Conservation (phyloP, 2,329 filamentous ascomycete species). For the Fusarium tricinctum region DNA sequence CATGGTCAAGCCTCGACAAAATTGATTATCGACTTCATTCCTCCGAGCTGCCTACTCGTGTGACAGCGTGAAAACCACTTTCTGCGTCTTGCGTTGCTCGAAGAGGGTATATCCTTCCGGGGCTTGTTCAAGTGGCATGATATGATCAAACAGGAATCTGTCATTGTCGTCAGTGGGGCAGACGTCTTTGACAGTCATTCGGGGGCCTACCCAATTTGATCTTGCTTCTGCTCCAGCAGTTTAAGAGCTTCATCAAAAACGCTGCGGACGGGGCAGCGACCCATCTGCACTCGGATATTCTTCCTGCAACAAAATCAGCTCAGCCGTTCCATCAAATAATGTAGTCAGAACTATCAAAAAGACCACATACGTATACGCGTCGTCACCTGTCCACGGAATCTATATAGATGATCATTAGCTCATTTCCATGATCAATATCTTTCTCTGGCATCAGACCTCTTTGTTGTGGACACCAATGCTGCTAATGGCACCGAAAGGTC, state of each 20-base stretch:
- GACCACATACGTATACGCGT: constrained; percentile 69
- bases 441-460: constrained; percentile 64
- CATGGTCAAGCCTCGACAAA: constrained; percentile 88
- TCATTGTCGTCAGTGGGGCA: constrained; percentile 18
- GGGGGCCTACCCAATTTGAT: constrained; percentile 72
- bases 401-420: constrained; percentile 50
- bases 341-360: background rate
- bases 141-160: constrained; percentile 82
- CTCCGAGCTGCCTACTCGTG: background rate
- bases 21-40: constrained; percentile 61
- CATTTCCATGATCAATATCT: background rate
- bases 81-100: constrained; percentile 79
- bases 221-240: constrained; percentile 75
- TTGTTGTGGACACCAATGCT: constrained; percentile 83
- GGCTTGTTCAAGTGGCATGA: constrained; percentile 77
- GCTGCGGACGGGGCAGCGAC: constrained; percentile 79
- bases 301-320: constrained; percentile 63
- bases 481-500: constrained; percentile 80
- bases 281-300: constrained; percentile 81
- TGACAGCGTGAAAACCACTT: constrained; percentile 75
- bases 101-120: constrained; percentile 79
- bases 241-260: constrained; percentile 76
- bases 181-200: background rate
- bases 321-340: constrained; percentile 10
- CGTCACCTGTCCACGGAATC: constrained; percentile 76